A percentile compares a stretch with the other conserved stretches of the same genome.
These are phyloP conservation scores for Aciculosporium take DNA, from an alignment of 2,329 filamentous ascomycete species.

Conservation along the genomic window DNA sequence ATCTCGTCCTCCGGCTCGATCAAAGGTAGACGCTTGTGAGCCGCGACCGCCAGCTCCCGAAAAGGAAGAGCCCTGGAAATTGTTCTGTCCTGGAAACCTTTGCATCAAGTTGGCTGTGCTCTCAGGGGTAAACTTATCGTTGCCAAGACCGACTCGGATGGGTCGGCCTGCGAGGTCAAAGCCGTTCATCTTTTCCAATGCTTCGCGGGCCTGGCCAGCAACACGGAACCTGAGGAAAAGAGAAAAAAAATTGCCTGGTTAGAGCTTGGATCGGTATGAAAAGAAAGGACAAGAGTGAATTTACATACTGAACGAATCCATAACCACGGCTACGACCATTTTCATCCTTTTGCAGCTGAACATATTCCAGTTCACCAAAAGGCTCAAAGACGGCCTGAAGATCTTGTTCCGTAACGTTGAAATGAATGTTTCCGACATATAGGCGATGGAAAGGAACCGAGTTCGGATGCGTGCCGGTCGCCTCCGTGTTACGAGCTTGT, in stretches of 20 bases:
- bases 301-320: slow-evolving; percentile 90
- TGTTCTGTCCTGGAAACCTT: slow-evolving; percentile 74
- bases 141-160: slow-evolving; percentile 96
- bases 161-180: slow-evolving; percentile 95
- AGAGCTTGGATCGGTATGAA: not conserved
- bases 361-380: slow-evolving; percentile 94
- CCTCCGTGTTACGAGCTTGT: slow-evolving; percentile 73
- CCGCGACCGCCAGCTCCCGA: slow-evolving; percentile 81
- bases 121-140: slow-evolving; percentile 99
- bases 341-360: slow-evolving; percentile 94
- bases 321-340: slow-evolving; percentile 82
- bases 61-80: slow-evolving; percentile 81
- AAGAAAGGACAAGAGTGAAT: not conserved
- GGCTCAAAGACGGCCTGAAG: slow-evolving; percentile 93
- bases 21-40: slow-evolving; percentile 73
- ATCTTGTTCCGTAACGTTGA: slow-evolving; percentile 95
- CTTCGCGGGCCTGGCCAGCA: slow-evolving; percentile 80
- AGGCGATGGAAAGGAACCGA: slow-evolving; percentile 92
- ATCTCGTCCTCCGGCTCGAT: slow-evolving; percentile 77
- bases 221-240: slow-evolving; percentile 59
- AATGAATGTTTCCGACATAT: slow-evolving; percentile 98
- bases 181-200: slow-evolving; percentile 97
- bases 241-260: not conserved
- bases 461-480: slow-evolving; percentile 54
- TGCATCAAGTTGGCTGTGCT: slow-evolving; percentile 85